phyloP scores from a whole-genome alignment of 2,329 filamentous ascomycete genomes.

The Aspergillus tanneri region DNA sequence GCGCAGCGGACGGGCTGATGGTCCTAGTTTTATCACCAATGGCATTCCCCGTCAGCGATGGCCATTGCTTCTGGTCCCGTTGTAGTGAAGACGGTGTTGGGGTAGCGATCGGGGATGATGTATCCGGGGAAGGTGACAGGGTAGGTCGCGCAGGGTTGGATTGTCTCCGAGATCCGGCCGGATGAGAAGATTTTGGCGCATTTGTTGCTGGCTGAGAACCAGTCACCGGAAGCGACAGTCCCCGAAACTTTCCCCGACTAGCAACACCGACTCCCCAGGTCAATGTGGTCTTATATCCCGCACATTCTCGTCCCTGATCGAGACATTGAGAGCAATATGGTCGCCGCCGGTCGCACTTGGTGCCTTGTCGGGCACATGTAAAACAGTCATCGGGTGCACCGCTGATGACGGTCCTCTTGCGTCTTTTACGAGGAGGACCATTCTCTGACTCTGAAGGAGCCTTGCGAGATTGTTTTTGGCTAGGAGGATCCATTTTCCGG shows the following conservation, averaged over 20 bases:
- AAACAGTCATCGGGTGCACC: slow-evolving; percentile 96
- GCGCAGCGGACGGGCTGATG: slow-evolving; percentile 21
- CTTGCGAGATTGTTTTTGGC: slow-evolving; percentile 28
- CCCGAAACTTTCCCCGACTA: slow-evolving; percentile 89
- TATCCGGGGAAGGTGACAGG: background rate
- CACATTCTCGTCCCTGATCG: slow-evolving; percentile 87
- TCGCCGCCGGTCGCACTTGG: slow-evolving; percentile 84
- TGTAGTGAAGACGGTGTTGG: background rate
- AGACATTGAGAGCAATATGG: slow-evolving; percentile 96
- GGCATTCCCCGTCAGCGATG: background rate
- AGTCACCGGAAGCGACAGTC: slow-evolving; percentile 70
- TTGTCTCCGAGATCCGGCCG: background rate
- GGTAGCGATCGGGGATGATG: background rate
- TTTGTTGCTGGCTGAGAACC: slow-evolving; percentile 42
- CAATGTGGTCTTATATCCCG: slow-evolving; percentile 92
- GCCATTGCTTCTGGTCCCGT: background rate
- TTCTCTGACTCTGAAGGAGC: slow-evolving; percentile 23
- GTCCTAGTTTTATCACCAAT: slow-evolving; percentile 15
- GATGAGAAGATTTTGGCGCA: slow-evolving; percentile 13
- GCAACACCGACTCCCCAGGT: slow-evolving; percentile 97
- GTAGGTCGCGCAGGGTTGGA: background rate
- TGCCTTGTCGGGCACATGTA: slow-evolving; percentile 77
- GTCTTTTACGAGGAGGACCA: slow-evolving; percentile 64
- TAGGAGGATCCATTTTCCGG: slow-evolving; percentile 21
- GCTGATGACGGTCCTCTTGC: slow-evolving; percentile 82